Base-by-base conservation (phyloP, 192 early-diverging fungal genomes). In the Coemansia sp. region DNA sequence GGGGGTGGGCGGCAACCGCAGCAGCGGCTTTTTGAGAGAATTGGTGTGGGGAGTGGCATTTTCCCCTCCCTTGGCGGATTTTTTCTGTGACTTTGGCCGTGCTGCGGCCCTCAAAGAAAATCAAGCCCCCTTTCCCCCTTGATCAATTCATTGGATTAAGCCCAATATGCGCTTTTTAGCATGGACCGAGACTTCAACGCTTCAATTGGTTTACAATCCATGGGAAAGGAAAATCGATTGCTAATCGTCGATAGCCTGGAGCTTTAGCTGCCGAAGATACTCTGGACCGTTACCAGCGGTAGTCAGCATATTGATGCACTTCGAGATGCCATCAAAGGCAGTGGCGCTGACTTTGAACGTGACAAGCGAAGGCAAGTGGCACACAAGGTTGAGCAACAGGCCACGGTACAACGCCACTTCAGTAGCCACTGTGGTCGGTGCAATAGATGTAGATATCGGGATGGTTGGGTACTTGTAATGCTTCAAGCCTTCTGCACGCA, bases 1-100 rank as follows among this genome's bases (percentile, higher is more conserved):
- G 4, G 33, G 9, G 39, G 64, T n/a, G 16, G 42, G 37, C 19
- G 61, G 59, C 16, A 45, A 68, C 41, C 67, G 68, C 74, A 56
- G 74, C 63, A 50, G 73, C 39, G 36, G 29, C 24, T 35, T 3
- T 54, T 69, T 73, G 13, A 16, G 41, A 42, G 16, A 16, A 42
- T 11, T 42, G 41, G 41, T 42, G 41, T 39, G 41, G 40, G 40
- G 41, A 42, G 41, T 16, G 41, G 41, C 13, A 42, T 42, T 42
- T 42, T 27, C 24, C 24, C 24, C 41, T 42, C n/a, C 21, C 51
- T 59, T 46, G 39, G 62, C 35, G 31, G 34, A n/a, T 21, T 62
- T 62, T 61, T 48, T 51, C 29, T 62, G 31, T 9, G 33, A 33
- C 46, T 50, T 27, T 27, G 24, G 24, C 24, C 24, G 24, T 27